Evolutionary conservation across 805 yeast species (phyloP).

Genomic region (Metschnikowia santaceciliae): DNA sequence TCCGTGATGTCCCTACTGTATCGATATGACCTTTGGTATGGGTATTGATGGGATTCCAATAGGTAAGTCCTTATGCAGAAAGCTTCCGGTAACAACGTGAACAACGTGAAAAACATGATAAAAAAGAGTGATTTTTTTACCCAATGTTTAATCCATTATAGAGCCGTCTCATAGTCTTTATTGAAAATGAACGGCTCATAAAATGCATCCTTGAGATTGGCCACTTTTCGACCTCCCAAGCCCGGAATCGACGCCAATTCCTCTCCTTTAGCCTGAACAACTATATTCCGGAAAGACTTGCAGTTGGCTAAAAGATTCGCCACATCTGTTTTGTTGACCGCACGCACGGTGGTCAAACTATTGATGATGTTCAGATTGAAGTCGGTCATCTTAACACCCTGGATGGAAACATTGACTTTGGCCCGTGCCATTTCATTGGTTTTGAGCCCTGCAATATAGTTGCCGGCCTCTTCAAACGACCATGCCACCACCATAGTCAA

Average conservation of each 20-base stretch:
- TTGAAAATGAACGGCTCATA: conserved; percentile 51
- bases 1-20: too few species aligned
- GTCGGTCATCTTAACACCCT: conserved; percentile 42
- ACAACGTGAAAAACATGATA: too few species aligned
- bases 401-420: conserved; percentile 32
- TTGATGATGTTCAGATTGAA: conserved; percentile 44
- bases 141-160: too few species aligned
- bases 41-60: too few species aligned
- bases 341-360: conserved; percentile 42
- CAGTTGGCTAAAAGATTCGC: conserved; percentile 48
- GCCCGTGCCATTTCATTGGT: conserved; percentile 34
- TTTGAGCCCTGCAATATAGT: conserved; percentile 36
- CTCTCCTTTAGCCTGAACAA: conserved; percentile 25
- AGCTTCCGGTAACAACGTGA: too few species aligned
- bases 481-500: conserved; percentile 49
- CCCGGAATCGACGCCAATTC: conserved; percentile 40
- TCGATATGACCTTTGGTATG: too few species aligned
- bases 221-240: conserved; percentile 45
- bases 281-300: conserved; percentile 41
- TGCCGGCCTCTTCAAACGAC: conserved; percentile 49
- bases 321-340: conserved; percentile 53
- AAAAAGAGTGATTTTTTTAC: too few species aligned
- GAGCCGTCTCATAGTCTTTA: conserved; percentile 19
- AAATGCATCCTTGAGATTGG: conserved; percentile 37
- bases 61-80: too few species aligned